Evolutionary conservation across 129 eudicot genomes (phyloP).

Genomic region (Ambrosia artemisiifolia): DNA sequence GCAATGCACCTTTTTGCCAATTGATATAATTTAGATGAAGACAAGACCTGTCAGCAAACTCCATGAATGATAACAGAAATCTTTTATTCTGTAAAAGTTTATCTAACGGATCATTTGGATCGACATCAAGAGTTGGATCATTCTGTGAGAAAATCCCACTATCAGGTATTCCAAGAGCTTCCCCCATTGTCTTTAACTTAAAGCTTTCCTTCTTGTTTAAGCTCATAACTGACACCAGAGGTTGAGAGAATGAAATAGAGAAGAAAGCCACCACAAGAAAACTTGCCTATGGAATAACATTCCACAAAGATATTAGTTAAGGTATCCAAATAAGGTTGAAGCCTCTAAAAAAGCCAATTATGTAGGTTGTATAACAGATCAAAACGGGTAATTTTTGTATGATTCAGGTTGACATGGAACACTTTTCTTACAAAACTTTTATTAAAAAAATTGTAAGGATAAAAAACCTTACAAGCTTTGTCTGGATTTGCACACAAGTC

Average conservation of each 20-base stretch:
- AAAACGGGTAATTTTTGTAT: not conserved
- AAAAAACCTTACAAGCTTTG: not conserved
- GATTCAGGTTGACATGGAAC: not conserved
- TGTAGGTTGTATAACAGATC: not conserved
- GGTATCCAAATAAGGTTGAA: conserved; percentile 8
- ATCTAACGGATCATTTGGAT: conserved; percentile 65
- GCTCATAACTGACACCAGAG: conserved; percentile 77
- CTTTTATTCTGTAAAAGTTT: conserved; percentile 67
- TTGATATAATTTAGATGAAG: conserved; percentile 4
- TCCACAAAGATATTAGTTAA: conserved; percentile 5
- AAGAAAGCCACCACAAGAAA: conserved; percentile 78
- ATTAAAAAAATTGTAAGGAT: not conserved
- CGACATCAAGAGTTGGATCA: conserved; percentile 40
- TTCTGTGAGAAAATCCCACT: conserved; percentile 47
- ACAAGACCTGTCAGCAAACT: conserved; percentile 77
- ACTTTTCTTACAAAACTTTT: not conserved
- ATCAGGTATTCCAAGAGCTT: conserved; percentile 79
- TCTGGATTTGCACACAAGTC: not conserved
- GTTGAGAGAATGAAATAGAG: conserved; percentile 80
- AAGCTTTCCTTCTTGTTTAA: conserved; percentile 57
- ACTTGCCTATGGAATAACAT: conserved; percentile 46
- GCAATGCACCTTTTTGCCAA: not conserved
- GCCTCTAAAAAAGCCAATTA: not conserved
- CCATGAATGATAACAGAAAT: conserved; percentile 83
- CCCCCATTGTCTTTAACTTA: conserved; percentile 55